Evolutionary conservation across 2,329 filamentous ascomycete species (phyloP).

Genomic region (Bipolaris sorokiniana): DNA sequence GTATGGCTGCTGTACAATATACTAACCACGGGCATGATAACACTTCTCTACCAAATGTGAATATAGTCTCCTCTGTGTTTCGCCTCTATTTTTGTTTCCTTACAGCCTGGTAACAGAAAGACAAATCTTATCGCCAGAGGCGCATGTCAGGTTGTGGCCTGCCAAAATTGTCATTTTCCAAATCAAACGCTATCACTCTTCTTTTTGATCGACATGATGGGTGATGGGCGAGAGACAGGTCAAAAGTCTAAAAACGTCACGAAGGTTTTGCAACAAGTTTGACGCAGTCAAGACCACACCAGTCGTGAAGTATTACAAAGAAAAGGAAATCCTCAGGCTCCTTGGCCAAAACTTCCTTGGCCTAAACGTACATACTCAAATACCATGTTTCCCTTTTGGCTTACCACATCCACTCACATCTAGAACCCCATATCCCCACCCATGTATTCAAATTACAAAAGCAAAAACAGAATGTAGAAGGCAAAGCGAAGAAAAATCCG

Average conservation of each 20-base stretch:
- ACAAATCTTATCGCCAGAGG: no score
- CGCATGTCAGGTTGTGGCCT: no score
- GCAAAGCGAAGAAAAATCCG: not conserved
- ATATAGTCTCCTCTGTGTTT: slow-evolving; percentile 3
- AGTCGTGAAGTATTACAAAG: not conserved
- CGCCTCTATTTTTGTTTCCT: not conserved
- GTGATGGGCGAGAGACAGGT: no score
- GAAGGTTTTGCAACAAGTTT: no score
- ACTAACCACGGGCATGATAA: slow-evolving; percentile 17
- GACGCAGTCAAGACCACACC: not conserved
- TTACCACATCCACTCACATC: not conserved
- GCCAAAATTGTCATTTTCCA: no score
- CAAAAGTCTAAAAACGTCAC: no score
- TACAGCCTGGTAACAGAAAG: not conserved
- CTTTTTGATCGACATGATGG: no score
- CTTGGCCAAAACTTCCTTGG: no score
- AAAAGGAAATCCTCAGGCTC: no score
- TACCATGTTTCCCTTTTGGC: no score
- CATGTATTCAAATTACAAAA: not conserved
- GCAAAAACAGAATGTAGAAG: not conserved
- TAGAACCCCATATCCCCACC: not conserved
- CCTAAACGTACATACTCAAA: no score
- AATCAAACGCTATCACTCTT: no score
- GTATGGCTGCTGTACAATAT: slow-evolving; percentile 42
- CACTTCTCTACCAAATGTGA: slow-evolving; percentile 12